These are phyloP conservation scores for Astrephomene gubernaculifera DNA, from an alignment of 139 green algal genomes.

Conservation along the genomic window DNA sequence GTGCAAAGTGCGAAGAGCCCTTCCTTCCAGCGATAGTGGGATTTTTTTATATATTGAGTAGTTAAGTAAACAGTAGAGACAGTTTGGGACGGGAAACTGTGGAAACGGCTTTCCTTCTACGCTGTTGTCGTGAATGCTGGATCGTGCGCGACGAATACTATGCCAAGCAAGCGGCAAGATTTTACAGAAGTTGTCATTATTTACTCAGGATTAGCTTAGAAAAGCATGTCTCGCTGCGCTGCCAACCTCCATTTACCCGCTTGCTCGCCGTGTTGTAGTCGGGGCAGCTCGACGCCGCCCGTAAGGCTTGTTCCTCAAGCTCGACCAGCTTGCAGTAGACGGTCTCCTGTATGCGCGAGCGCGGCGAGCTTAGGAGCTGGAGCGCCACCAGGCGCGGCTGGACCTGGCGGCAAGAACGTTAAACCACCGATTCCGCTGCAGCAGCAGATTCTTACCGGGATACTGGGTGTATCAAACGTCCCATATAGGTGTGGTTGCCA, in stretches of 20 bases:
- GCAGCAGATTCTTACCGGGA: slow-evolving; percentile 67
- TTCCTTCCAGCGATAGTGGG: no score
- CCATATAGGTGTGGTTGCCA: slow-evolving; percentile 73
- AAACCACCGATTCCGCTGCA: slow-evolving; percentile 67
- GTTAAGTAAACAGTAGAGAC: no score
- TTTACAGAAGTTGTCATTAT: no score
- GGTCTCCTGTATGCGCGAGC: neutral
- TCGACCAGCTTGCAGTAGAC: neutral
- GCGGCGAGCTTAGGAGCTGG: neutral
- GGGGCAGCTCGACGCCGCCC: neutral
- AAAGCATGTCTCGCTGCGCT: neutral
- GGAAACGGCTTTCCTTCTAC: no score
- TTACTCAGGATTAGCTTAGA: no score
- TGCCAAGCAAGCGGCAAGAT: no score
- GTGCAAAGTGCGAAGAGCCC: no score
- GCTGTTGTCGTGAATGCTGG: no score
- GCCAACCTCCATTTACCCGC: slow-evolving; percentile 4
- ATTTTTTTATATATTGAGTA: no score
- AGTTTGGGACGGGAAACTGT: no score
- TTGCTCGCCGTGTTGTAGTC: neutral
- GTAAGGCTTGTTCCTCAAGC: no score
- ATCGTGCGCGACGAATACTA: no score
- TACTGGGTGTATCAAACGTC: slow-evolving; percentile 73
- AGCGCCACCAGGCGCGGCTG: neutral
- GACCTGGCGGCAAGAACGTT: neutral